Evolutionary conservation across 148 eudicot genomes (phyloP), one percentile per base, ranked within the genome.

Genomic region (Chenopodium suecicum): DNA sequence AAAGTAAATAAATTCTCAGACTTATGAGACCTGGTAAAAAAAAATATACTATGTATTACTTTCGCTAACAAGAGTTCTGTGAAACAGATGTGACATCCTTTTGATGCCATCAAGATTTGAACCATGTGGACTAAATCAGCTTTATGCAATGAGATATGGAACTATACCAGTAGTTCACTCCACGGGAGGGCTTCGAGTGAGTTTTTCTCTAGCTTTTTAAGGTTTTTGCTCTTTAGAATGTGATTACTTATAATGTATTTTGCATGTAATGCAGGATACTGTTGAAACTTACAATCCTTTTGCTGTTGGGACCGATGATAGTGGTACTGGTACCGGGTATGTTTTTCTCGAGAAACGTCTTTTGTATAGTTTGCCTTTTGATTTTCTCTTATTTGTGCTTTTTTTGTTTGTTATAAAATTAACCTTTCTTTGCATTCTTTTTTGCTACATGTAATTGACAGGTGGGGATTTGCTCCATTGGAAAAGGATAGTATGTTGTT

Each of bases 71-170:
- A 80, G 32, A 44, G 12, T 34, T 82, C 52, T 73, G 34, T 81
- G 46, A 66, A 73, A 83, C 94, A 97, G 99, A 20, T 94, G 98
- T 88, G 99, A 97, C 81, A 91, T 97, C 74, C 90, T 97, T 29
- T 82, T 91, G 85, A 97, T 97, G 99, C 99, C 99, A 27, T 97
- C 99, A 46, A 92, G 99, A 94, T 97, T 94, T 83, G 99, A 97
- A 82, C 99, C 99, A 9, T 97, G 99, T 83, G 99, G 99, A 75
- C 84, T 97, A 50, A 97, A 97, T 81, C 99, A 97, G 85, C 89
- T 97, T 48, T 97, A 94, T 78, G 99, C 99, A 44, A 97, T 97
- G 99, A 91, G 92, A 91, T 97, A 94, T 70, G 99, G 99, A 75
- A 91, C 99, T 56, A 81, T 97, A 54, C 99, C 99, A 3, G 91